Conservation (phyloP, 352 stramenopile species). For the Phytophthora syringae region DNA sequence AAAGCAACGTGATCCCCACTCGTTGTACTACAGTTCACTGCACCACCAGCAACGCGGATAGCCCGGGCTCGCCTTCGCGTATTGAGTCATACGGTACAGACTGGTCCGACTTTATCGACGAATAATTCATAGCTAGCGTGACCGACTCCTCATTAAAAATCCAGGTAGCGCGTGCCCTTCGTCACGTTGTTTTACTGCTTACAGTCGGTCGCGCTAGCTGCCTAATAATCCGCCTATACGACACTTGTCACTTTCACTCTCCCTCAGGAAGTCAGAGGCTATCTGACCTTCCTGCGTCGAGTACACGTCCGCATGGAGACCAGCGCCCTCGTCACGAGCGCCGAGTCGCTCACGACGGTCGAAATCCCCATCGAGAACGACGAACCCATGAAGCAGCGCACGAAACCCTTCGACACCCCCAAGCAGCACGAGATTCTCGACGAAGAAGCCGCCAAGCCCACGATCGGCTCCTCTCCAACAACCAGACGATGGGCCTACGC, state of each 20-base stretch:
- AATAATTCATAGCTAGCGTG: constrained; percentile 6
- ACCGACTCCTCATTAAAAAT: constrained; percentile 11
- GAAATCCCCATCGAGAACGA: constrained; percentile 21
- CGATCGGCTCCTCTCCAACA: constrained; percentile 16
- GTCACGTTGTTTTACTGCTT: neutral
- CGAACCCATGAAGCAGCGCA: constrained; percentile 32
- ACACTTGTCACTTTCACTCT: constrained; percentile 18
- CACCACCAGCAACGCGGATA: constrained; percentile 11
- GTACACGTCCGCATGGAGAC: constrained; percentile 31
- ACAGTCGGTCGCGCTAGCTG: neutral
- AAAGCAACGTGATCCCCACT: constrained; percentile 9
- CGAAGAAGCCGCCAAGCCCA: constrained; percentile 8
- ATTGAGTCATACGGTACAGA: neutral
- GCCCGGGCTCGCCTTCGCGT: too few species aligned
- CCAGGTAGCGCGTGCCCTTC: constrained; percentile 7
- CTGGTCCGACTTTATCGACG: constrained; percentile 1
- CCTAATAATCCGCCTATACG: neutral
- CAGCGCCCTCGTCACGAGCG: constrained; percentile 3
- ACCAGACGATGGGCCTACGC: constrained; percentile 48
- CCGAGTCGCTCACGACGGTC: constrained; percentile 20
- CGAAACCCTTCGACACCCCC: constrained; percentile 10
- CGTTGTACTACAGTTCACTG: neutral
- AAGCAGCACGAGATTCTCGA: neutral
- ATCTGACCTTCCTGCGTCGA: constrained; percentile 16
- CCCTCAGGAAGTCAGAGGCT: constrained; percentile 16